Evolutionary conservation across 768 basidiomycete species (phyloP), one percentile per base, ranked within the genome.

Genomic region (Collybiopsis confluens): DNA sequence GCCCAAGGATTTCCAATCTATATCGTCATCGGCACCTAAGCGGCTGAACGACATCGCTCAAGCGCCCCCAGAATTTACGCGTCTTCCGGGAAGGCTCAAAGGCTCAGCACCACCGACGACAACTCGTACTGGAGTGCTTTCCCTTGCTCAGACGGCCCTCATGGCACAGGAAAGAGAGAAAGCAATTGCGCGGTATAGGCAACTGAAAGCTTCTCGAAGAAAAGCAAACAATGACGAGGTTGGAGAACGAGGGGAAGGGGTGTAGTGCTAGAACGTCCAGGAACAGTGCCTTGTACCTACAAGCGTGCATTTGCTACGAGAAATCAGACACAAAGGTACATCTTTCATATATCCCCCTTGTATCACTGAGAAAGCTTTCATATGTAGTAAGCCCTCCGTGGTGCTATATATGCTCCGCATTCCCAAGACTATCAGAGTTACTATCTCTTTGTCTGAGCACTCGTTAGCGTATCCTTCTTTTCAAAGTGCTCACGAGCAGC

Each of bases 121-220:
- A 61, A 42, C 43, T 20, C 55, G 70, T 73, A 61, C 78, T 9
- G 77, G 76, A 2, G 75, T 88, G 7, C 59, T 91, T 27, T 86
- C 85, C 26, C 83, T 90, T 79, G 82, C 85, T 13, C 88, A 90
- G 70, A 84, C 81, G 64, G 74, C 75, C 5, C 82, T 88, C 82
- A 82, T 92, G 80, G 87, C 87, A 61, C 73, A 74, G 49, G 89
- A 91, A 65, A 75, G 90, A 57, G 83, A 87, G 60, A 83, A 78
- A 56, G 87, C 70, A 20, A 84, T 92, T 55, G 69, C 67, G 62
- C 74, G 77, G 51, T 91, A 90, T 65, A 71, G 90, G 55, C 78
- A 85, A 66, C 61, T 91, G 66, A 90, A 86, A 65, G 82, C 43
- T 43, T 16, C 78, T 20, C 70, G 64, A 59, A 75, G 71, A 62